Evolutionary conservation across 148 eudicot species (phyloP), one percentile per base, ranked within the genome.

Genomic region (Rhododendron molle): DNA sequence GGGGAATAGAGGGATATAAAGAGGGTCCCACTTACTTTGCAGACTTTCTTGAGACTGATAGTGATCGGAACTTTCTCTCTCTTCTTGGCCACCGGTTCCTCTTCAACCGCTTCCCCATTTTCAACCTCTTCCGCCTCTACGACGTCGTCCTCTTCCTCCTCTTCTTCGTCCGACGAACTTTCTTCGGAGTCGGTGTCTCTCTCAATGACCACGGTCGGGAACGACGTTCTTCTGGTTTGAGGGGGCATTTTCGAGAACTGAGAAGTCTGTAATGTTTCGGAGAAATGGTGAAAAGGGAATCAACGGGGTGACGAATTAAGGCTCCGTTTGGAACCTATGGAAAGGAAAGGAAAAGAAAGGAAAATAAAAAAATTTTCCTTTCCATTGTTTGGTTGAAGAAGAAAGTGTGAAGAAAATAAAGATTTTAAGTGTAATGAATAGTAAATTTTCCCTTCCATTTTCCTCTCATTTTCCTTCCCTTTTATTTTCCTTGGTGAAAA

Each of bases 31-130:
- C 81, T 83, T 85, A 96, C 99, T 90, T 96, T 96, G 90, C 99
- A 96, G 67, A 94, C 94, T 90, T 93, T 96, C 85, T 92, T 93
- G 54, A 96, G 94, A 87, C 89, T 91, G 71, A 96, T 94, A 62
- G 94, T 92, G 50, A 96, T 94, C 4, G 94, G 98, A 15, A 83
- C 88, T 85, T 91, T 95, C 85, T 58, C 88, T 77, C 62, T 90
- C 84, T 73, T 89, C 86, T 85, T 89, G 20, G 32, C 47, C 18
- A 80, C 86, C 46, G 76, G 89, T 14, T 21, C 84, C 34, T 83
- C 87, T 46, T 30, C 72, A 6, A 15, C 80, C 13, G 72, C 84
- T 18, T 46, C 81, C 15, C 44, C 89, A 20, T 60, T 74, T 11
- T 86, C 89, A 18, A 40, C 80, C 15, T n/a, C 87, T 47, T 74